phyloP scores from a whole-genome alignment of 2,329 filamentous ascomycete species.

The Trichoderma guizhouense region DNA sequence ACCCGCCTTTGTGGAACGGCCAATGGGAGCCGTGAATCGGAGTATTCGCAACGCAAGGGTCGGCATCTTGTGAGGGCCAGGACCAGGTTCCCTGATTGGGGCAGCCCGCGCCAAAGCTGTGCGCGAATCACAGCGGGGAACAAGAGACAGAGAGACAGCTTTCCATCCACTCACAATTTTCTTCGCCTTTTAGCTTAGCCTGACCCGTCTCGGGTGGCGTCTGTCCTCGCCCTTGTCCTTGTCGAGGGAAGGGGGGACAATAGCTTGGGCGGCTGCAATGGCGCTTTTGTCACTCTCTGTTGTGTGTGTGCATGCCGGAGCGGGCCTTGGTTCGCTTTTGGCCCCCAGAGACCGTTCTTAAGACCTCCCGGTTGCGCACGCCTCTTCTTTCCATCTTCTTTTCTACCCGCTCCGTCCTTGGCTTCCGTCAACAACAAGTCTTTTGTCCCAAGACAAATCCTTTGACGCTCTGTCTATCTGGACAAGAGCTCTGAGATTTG shows the following conservation, averaged over 20 bases:
- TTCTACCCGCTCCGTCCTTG: neutral
- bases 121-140: slow-evolving; percentile 29
- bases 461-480: neutral
- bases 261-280: slow-evolving; percentile 26
- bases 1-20: neutral
- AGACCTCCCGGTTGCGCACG: slow-evolving; percentile 7
- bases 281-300: neutral
- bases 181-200: neutral
- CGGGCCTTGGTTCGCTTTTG: slow-evolving; percentile 3
- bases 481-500: neutral
- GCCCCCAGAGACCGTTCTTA: slow-evolving; percentile 13
- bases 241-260: neutral
- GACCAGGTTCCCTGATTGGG: slow-evolving; percentile 28
- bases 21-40: neutral
- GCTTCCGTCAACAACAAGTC: neutral
- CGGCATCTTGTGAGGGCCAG: neutral
- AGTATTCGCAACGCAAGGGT: neutral
- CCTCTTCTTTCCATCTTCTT: neutral
- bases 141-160: neutral
- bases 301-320: slow-evolving; percentile 8
- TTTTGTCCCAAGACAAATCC: neutral
- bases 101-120: slow-evolving; percentile 21
- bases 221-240: slow-evolving; percentile 7
- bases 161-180: neutral
- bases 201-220: slow-evolving; percentile 14